Base-by-base conservation (phyloP, 495 filamentous ascomycete genomes). In the Neurospora sp. region DNA sequence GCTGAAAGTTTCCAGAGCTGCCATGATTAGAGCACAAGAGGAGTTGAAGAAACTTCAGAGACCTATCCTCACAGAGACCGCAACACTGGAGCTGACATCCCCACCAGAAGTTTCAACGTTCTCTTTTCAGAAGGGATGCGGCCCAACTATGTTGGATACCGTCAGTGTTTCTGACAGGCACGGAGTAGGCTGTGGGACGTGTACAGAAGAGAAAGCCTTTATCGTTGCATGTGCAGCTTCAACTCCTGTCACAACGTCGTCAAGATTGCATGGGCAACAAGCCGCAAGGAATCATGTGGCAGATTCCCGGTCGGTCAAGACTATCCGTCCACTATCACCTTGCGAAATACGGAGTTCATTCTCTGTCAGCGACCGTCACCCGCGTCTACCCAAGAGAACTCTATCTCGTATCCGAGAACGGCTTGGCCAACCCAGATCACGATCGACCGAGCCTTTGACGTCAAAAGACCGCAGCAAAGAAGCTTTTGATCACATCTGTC, bases 1-100 rank as follows among this genome's bases (percentile, higher is more conserved):
- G 42, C 46, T 78, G 18, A 78, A 74, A 41, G 77, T 77, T 11
- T 78, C 77, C n/a, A 75, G 78, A 41, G 78, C 75, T n/a, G 75
- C 76, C 37, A 59, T 79, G 12, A 68, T 42, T 35, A 76, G 69
- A 41, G 69, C 65, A 22, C 69, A 71, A 40, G 41, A 35, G 35
- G 71, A 75, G 39, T 11, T 53, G 10, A 69, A 41, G 39, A 40
- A 38, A 18, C n/a, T 48, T 27, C 44, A 53, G 22, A 71, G 61
- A 39, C 68, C 44, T 8, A 69, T 46, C 3, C 37, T 69, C 22
- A 1, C n/a, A 20, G 20, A 31, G 41, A 44, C 69, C 16, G 37
- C 53, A 22, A 37, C 53, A 59, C 27, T 35, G 20, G 70, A 61
- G 22, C 16, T 39, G 10, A 72, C 40, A 10, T 9, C 9, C 22